Evolutionary conservation across 2,329 filamentous ascomycete species (phyloP).

Genomic region (Fusarium sp.): DNA sequence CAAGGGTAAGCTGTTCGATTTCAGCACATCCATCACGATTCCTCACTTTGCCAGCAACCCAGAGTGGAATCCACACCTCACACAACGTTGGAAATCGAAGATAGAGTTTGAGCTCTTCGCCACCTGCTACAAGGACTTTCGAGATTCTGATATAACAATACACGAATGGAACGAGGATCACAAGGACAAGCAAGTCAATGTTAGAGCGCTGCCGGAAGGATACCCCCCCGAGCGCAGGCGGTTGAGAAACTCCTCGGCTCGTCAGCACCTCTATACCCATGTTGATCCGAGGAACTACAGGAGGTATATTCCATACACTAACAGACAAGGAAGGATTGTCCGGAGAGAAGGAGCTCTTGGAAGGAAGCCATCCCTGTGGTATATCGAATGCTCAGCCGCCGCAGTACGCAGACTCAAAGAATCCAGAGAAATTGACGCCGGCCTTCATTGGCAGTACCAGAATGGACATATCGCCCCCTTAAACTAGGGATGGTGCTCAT

Average conservation of each 20-base stretch:
- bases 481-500: not conserved
- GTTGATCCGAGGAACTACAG: not conserved
- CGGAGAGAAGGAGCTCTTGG: not conserved
- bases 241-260: not conserved
- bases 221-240: not conserved
- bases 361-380: not conserved
- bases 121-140: not conserved
- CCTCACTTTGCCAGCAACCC: slow-evolving; percentile 35
- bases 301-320: not conserved
- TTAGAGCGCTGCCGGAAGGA: not conserved
- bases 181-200: not conserved
- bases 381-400: not conserved
- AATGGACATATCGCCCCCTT: not conserved
- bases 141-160: not conserved
- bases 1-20: slow-evolving; percentile 36
- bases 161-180: not conserved
- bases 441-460: not conserved
- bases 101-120: not conserved
- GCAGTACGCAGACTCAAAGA: not conserved
- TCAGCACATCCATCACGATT: slow-evolving; percentile 39
- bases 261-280: not conserved
- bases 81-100: not conserved
- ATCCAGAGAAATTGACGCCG: not conserved
- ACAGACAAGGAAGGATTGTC: not conserved
- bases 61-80: slow-evolving; percentile 2